Evolutionary conservation across 805 yeast genomes (phyloP).

Genomic region (Maudiozyma pseudohumilis): DNA sequence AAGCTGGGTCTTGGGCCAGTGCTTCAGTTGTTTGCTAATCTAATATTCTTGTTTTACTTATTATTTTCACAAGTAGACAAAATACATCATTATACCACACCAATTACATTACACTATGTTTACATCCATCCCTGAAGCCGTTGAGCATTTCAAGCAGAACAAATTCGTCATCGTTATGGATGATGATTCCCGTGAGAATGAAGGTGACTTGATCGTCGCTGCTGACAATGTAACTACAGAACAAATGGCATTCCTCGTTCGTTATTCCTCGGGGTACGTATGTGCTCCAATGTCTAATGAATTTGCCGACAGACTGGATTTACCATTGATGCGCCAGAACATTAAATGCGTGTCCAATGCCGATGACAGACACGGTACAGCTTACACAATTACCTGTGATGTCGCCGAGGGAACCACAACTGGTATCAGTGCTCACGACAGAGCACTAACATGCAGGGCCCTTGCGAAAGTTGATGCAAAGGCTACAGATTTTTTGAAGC

Average conservation of each 20-base stretch:
- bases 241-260: constrained; percentile 89
- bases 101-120: constrained; percentile 6
- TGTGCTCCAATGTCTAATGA: constrained; percentile 79
- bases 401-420: constrained; percentile 84
- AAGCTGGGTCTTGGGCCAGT: too few relatives aligned
- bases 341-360: constrained; percentile 27
- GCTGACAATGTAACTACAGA: constrained; percentile 70
- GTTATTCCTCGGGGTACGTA: constrained; percentile 81
- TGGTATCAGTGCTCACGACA: constrained; percentile 90
- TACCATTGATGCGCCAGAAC: constrained; percentile 56
- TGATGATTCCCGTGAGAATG: constrained; percentile 92
- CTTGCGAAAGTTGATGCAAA: constrained; percentile 48
- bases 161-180: constrained; percentile 91
- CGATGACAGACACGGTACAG: constrained; percentile 88
- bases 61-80: too few relatives aligned
- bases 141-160: constrained; percentile 25
- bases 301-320: constrained; percentile 68
- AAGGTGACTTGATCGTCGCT: constrained; percentile 93
- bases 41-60: too few relatives aligned
- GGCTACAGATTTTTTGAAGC: constrained; percentile 67
- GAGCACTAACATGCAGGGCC: constrained; percentile 69
- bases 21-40: too few relatives aligned
- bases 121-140: constrained; percentile 23
- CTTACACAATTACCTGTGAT: constrained; percentile 91
- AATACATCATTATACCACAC: not conserved